Evolutionary conservation across 2,329 filamentous ascomycete species (phyloP), one percentile per base, ranked within the genome.

Genomic region (Waltergamsia citrina): DNA sequence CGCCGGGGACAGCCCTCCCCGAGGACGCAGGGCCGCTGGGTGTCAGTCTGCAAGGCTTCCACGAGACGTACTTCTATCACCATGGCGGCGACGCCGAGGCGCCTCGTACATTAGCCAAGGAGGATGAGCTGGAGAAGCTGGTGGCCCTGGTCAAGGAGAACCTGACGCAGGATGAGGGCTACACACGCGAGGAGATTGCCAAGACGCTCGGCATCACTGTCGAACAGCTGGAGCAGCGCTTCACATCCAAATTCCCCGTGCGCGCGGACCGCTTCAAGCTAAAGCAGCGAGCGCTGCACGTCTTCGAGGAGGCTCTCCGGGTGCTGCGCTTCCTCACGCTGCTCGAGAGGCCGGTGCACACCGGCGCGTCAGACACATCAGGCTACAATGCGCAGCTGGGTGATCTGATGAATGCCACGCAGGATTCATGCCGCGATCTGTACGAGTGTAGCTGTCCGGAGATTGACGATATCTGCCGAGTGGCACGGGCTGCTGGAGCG

Each of bases 371-470:
- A 21, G 69, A 78, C 42, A 78, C 78, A n/a, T 51, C 57, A 9
- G 52, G 50, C 11, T 80, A 81, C 50, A 80, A 88, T 51, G 59
- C 65, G 31, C 68, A 73, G 33, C 77, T 98, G 1, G 92, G 92
- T 19, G 74, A 74, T 28, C 67, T 96, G 10, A 78, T 98, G 67
- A 94, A 95, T 57, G 75, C 81, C 47, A 94, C 88, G 0, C 92
- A 98, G 53, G 75, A 76, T 27, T 93, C 85, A 7, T 96, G 90
- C 57, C 74, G 85, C 34, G 81, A 88, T 12, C 59, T 85, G 4
- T 98, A 92, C 59, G 85, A 95, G 50, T 96, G 90, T 63, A 92
- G 83, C 48, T 94, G 85, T 48, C 78, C 84, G 1, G 88, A 96
- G 58, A 74, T 96, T n/a, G 90, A 98, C 54, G 71, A 85, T 41